Evolutionary conservation across 805 yeast genomes (phyloP).

Genomic region (Spencermartinsiella europaea): DNA sequence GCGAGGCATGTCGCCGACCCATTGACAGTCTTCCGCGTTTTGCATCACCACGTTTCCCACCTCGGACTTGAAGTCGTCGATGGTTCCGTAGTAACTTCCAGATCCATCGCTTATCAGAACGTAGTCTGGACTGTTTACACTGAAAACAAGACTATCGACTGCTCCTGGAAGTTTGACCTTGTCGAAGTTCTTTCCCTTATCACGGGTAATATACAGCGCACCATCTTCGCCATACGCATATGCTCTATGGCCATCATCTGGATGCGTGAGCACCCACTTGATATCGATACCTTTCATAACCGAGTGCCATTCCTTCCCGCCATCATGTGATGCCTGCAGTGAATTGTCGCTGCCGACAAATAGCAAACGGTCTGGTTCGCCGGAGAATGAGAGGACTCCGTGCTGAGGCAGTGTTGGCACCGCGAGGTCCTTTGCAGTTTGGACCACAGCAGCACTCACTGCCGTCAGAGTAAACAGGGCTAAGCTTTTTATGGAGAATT

Average conservation of each 20-base stretch:
- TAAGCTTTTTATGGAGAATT: background rate
- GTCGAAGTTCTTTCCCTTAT: slow-evolving; percentile 41
- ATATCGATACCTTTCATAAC: slow-evolving; percentile 30
- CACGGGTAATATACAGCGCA: slow-evolving; percentile 37
- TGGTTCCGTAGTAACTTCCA: slow-evolving; percentile 43
- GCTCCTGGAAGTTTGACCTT: slow-evolving; percentile 30
- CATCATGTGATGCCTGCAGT: slow-evolving; percentile 43
- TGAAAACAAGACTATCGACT: slow-evolving; percentile 26
- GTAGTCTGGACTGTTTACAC: slow-evolving; percentile 34
- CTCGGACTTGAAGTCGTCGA: slow-evolving; percentile 40
- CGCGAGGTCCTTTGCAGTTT: background rate
- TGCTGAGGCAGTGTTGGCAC: background rate
- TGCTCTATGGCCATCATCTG: slow-evolving; percentile 35
- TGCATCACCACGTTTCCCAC: slow-evolving; percentile 30
- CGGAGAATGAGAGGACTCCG: background rate
- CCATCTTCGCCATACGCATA: slow-evolving; percentile 34
- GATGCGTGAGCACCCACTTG: slow-evolving; percentile 35
- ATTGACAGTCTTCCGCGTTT: slow-evolving; percentile 25
- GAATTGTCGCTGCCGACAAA: background rate
- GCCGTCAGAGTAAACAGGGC: background rate
- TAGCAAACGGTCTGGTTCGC: background rate
- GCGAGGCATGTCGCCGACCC: slow-evolving; percentile 16
- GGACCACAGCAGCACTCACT: background rate
- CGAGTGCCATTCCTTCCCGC: slow-evolving; percentile 40
- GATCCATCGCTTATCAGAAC: slow-evolving; percentile 17